phyloP scores from a whole-genome alignment of 805 yeast species.

The Spathaspora sp. region DNA sequence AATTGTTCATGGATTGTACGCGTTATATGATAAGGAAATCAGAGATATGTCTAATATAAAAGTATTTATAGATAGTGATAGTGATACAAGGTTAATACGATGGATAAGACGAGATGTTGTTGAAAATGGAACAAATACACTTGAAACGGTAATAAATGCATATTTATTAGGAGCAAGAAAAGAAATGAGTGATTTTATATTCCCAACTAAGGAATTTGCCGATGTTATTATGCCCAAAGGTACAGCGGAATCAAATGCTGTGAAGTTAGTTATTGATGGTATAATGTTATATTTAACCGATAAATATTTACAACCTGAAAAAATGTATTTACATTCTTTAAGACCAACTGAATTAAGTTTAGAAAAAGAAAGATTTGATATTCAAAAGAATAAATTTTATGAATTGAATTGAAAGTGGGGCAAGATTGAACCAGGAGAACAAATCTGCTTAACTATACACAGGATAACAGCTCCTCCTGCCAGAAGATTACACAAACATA shows the following conservation, averaged over 20 bases:
- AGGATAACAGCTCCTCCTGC: too few species aligned
- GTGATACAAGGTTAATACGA: constrained; percentile 79
- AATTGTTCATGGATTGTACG: constrained; percentile 75
- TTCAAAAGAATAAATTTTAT: constrained; percentile 42
- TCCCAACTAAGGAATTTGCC: constrained; percentile 67
- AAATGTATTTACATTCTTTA: constrained; percentile 14
- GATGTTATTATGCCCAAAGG: constrained; percentile 76
- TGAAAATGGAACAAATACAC: constrained; percentile 9
- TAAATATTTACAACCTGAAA: constrained; percentile 9
- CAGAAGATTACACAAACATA: too few species aligned
- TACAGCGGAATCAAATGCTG: constrained; percentile 51
- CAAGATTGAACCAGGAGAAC: background rate
- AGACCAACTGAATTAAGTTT: constrained; percentile 23
- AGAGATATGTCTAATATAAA: constrained; percentile 57
- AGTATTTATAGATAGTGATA: constrained; percentile 78
- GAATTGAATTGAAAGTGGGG: constrained; percentile 25
- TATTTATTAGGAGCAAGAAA: constrained; percentile 58
- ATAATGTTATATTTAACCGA: constrained; percentile 36
- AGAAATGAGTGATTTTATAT: constrained; percentile 64
- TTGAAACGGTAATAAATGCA: constrained; percentile 36
- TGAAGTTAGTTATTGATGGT: constrained; percentile 62
- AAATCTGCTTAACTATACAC: background rate
- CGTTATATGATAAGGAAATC: constrained; percentile 60
- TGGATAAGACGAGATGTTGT: constrained; percentile 55
- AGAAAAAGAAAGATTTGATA: constrained; percentile 31